Conservation (phyloP, 768 basidiomycete species). For the Leucogyrophana mollusca region DNA sequence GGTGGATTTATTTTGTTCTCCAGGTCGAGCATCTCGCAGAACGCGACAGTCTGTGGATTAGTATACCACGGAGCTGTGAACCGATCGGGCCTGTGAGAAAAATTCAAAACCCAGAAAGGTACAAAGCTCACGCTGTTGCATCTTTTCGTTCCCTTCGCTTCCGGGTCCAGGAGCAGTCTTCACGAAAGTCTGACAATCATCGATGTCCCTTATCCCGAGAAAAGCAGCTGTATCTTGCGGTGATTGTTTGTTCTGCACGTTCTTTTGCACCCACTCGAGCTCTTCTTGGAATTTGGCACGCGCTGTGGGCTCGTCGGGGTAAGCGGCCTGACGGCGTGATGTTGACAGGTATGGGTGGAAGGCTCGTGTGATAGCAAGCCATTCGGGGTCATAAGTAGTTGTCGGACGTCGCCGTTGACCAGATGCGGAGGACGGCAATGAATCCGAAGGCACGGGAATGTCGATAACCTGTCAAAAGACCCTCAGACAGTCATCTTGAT, state of each 20-base stretch:
- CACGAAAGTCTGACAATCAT: slow-evolving; percentile 63
- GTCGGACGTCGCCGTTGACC: slow-evolving; percentile 23
- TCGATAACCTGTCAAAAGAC: slow-evolving; percentile 61
- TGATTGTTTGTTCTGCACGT: slow-evolving; percentile 40
- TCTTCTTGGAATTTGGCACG: slow-evolving; percentile 57
- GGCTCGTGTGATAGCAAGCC: slow-evolving; percentile 91
- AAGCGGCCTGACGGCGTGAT: slow-evolving; percentile 42
- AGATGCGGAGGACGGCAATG: slow-evolving; percentile 6
- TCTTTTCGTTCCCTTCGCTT: slow-evolving; percentile 37
- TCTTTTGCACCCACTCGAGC: slow-evolving; percentile 62
- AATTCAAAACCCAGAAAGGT: background rate
- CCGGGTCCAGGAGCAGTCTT: slow-evolving; percentile 61
- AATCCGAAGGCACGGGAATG: slow-evolving; percentile 32
- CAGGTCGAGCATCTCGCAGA: slow-evolving; percentile 77
- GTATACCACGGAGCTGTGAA: slow-evolving; percentile 69
- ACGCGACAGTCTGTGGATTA: slow-evolving; percentile 88
- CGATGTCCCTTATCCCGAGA: slow-evolving; percentile 36
- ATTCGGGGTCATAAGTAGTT: slow-evolving; percentile 81
- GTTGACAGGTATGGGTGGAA: slow-evolving; percentile 78
- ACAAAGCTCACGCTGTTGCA: slow-evolving; percentile 35
- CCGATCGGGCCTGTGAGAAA: background rate
- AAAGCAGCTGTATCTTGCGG: slow-evolving; percentile 13
- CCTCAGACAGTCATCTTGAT: background rate
- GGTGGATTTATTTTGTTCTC: slow-evolving; percentile 62
- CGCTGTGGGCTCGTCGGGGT: slow-evolving; percentile 56